These are phyloP conservation scores for Neohortaea acidophila DNA, from an alignment of 495 filamentous ascomycete species.

Conservation along the genomic window DNA sequence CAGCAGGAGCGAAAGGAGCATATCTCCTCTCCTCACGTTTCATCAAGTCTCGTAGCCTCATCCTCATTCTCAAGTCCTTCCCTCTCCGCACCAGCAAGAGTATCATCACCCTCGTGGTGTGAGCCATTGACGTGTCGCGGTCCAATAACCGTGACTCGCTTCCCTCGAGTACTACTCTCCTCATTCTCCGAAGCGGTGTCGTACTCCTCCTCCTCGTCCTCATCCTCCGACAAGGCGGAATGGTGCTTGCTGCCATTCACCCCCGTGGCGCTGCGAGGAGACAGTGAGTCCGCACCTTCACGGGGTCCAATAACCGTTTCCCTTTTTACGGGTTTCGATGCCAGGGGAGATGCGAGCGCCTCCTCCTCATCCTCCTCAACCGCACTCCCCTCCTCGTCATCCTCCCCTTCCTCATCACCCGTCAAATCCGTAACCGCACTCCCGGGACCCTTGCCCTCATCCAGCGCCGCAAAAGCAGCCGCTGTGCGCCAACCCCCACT, in stretches of 20 bases:
- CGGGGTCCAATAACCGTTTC: not conserved
- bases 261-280: not conserved
- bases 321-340: not conserved
- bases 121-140: not conserved
- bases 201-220: not conserved
- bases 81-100: not conserved
- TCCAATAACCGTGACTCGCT: constrained; percentile 2
- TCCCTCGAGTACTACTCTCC: not conserved
- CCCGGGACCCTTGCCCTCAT: not conserved
- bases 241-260: not conserved
- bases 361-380: not conserved
- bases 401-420: not conserved
- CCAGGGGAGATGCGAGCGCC: not conserved
- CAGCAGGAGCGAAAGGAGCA: too few species aligned
- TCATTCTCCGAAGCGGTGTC: not conserved
- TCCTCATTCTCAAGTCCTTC: not conserved
- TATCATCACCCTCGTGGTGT: not conserved
- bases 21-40: not conserved
- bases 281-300: too few species aligned
- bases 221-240: not conserved
- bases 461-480: not conserved
- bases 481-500: not conserved
- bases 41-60: not conserved
- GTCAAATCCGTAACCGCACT: not conserved
- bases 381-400: not conserved